Percentiles rank a stretch among this genome's conserved stretches.
These are phyloP conservation scores for Fragaria iinumae DNA, from an alignment of 306 rosid species.

Conservation along the genomic window DNA sequence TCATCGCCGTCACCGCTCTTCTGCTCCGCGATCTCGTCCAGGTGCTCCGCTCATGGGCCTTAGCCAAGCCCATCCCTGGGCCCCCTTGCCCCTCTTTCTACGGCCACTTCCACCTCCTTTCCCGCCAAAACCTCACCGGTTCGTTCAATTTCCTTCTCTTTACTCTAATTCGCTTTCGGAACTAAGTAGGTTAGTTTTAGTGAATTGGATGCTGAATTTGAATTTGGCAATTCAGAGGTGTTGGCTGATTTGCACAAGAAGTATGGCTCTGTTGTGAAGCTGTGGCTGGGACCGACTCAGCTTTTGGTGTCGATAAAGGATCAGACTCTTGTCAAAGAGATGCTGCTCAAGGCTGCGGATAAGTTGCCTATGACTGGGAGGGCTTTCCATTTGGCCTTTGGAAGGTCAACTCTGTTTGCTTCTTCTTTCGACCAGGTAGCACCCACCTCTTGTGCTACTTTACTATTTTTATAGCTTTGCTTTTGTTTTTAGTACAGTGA, in stretches of 20 bases:
- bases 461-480: no score
- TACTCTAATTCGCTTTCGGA: no score
- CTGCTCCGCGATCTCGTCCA: constrained; percentile 36
- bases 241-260: constrained; percentile 56
- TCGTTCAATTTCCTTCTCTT: constrained; percentile 2
- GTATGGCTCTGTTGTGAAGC: constrained; percentile 68
- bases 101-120: constrained; percentile 55
- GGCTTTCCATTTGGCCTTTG: constrained; percentile 66
- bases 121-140: constrained; percentile 50
- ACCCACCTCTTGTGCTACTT: no score
- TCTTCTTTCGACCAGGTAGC: constrained; percentile 68
- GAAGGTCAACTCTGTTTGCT: constrained; percentile 67
- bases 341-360: constrained; percentile 71
- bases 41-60: constrained; percentile 45
- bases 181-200: no score
- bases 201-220: no score
- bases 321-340: constrained; percentile 57
- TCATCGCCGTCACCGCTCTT: constrained; percentile 45
- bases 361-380: constrained; percentile 66
- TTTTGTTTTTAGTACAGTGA: no score
- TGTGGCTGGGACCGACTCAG: constrained; percentile 83
- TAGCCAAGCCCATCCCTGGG: constrained; percentile 54
- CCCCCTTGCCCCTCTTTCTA: constrained; percentile 53
- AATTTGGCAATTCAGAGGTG: constrained; percentile 39
- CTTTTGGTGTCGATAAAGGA: constrained; percentile 80